phyloP scores from a whole-genome alignment of 768 basidiomycete genomes.

The Mycena vulgaris region DNA sequence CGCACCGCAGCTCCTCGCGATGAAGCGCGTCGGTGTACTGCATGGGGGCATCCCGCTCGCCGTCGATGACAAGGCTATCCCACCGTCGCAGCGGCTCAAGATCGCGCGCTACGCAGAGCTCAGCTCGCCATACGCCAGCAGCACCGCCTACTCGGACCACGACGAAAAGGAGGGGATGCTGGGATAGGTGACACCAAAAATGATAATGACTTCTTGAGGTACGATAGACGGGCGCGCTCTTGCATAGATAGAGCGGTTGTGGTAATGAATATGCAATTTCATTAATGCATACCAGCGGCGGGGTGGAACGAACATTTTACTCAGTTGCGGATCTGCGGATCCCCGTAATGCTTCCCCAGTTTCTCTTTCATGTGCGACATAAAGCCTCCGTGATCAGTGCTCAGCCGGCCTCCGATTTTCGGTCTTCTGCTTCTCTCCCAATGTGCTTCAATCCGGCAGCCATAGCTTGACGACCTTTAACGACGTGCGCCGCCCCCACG shows the following conservation, averaged over 20 bases:
- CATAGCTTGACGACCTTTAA: background rate
- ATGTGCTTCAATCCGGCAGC: background rate
- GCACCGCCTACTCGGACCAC: slow-evolving; percentile 67
- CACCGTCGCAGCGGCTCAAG: slow-evolving; percentile 80
- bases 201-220: slow-evolving; percentile 14
- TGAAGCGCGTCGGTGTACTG: slow-evolving; percentile 79
- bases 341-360: too few relatives aligned
- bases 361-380: background rate
- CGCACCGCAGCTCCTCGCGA: slow-evolving; percentile 65
- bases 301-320: too few relatives aligned
- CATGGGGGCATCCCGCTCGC: slow-evolving; percentile 73
- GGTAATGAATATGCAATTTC: background rate
- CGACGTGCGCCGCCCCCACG: too few relatives aligned
- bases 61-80: slow-evolving; percentile 74
- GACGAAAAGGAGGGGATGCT: slow-evolving; percentile 36
- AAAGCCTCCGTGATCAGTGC: slow-evolving; percentile 1
- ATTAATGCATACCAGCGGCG: background rate
- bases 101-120: slow-evolving; percentile 78
- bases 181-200: slow-evolving; percentile 1
- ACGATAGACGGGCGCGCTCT: slow-evolving; percentile 22
- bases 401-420: background rate
- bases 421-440: background rate
- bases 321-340: too few relatives aligned
- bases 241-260: slow-evolving; percentile 12
- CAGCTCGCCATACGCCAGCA: slow-evolving; percentile 67